A percentile compares a stretch with the other conserved stretches of the same genome.
phyloP scores from a whole-genome alignment of 2,329 filamentous ascomycete genomes.

The Neoascochyta sp. region DNA sequence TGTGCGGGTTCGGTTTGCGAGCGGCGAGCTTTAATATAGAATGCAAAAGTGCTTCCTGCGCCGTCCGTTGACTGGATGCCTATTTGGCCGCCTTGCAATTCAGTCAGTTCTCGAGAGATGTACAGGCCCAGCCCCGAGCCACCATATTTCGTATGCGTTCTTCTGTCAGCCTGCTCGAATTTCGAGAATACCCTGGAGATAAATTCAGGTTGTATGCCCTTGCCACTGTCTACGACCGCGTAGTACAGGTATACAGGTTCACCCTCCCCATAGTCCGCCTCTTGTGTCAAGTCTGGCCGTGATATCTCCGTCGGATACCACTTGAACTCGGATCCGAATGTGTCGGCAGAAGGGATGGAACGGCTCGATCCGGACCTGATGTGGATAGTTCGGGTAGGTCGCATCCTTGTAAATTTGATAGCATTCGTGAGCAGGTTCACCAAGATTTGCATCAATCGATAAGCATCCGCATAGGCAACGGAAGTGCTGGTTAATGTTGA shows the following conservation, averaged over 20 bases:
- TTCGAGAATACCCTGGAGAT: slow-evolving; percentile 6
- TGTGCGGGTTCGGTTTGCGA: background rate
- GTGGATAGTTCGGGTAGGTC: slow-evolving; percentile 8
- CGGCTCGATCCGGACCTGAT: slow-evolving; percentile 8
- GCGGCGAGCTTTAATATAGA: slow-evolving; percentile 17
- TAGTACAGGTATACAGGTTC: slow-evolving; percentile 2
- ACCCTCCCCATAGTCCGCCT: slow-evolving; percentile 4
- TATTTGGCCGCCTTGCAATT: slow-evolving; percentile 24
- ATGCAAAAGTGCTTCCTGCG: slow-evolving; percentile 21
- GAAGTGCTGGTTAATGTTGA: no score
- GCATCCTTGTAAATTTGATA: slow-evolving; percentile 27
- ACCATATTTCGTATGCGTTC: slow-evolving; percentile 20
- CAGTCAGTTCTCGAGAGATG: slow-evolving; percentile 23
- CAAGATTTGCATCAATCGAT: slow-evolving; percentile 16
- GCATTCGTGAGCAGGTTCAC: slow-evolving; percentile 32
- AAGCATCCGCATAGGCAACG: slow-evolving; percentile 4
- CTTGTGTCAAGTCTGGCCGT: slow-evolving; percentile 3
- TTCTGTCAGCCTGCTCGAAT: slow-evolving; percentile 10
- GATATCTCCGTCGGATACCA: slow-evolving; percentile 5
- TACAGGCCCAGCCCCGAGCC: slow-evolving; percentile 19
- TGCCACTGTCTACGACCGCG: slow-evolving; percentile 4
- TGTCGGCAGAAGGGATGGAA: background rate
- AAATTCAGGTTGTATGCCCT: background rate
- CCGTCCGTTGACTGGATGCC: slow-evolving; percentile 16
- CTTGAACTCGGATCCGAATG: slow-evolving; percentile 3